Conservation (phyloP, 768 basidiomycete genomes). For the Mycena venus region DNA sequence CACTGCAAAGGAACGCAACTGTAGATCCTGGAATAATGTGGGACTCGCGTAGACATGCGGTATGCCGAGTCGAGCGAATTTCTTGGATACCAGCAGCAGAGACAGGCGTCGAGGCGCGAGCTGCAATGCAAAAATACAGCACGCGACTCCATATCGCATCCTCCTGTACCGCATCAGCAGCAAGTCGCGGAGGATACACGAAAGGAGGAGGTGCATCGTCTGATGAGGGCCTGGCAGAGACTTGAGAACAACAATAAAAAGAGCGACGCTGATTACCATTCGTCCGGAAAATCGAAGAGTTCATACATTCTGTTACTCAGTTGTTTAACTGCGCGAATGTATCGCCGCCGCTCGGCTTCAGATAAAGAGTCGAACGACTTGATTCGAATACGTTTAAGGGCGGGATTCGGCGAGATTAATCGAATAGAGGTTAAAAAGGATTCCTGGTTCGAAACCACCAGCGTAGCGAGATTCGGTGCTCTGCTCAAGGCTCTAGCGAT, state of each 20-base stretch:
- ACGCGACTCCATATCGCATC: conserved; percentile 15
- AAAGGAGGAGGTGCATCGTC: not conserved
- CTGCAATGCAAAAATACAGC: not conserved
- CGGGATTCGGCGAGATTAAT: not conserved
- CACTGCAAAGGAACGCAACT: not conserved
- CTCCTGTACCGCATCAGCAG: not conserved
- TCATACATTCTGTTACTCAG: too few relatives aligned
- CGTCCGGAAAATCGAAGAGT: not conserved
- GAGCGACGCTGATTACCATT: not conserved
- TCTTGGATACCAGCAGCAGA: conserved; percentile 9
- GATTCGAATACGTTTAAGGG: not conserved
- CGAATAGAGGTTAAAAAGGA: not conserved
- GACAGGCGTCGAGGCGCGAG: not conserved
- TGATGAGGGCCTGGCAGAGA: not conserved
- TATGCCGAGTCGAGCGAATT: conserved; percentile 10
- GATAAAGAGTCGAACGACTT: not conserved
- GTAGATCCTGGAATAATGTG: not conserved
- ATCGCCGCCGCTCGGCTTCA: not conserved
- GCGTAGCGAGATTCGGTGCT: not conserved
- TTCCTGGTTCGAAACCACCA: not conserved
- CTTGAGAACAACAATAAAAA: not conserved
- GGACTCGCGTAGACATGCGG: conserved; percentile 9
- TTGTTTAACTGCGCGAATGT: not conserved
- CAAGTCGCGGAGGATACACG: not conserved
- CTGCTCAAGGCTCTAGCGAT: not conserved